Base-by-base conservation (phyloP, 2,329 filamentous ascomycete species). In the Venturia asperata region DNA sequence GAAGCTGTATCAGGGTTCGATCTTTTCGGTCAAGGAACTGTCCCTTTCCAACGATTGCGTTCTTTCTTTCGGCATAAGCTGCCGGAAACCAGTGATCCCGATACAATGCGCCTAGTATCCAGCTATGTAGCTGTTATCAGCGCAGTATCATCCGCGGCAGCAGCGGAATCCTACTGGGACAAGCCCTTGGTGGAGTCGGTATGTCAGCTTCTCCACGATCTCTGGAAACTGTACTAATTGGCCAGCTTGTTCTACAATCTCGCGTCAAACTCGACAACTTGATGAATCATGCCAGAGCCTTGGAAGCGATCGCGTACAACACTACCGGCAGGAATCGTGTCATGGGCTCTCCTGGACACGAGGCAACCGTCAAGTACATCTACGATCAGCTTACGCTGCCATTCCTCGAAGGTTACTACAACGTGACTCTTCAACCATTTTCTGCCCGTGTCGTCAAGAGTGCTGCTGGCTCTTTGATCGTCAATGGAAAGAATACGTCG, bases 281-380 rank as follows among this genome's bases (percentile, higher is more conserved):
- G 34, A 56, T 74, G 21, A 68, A 68, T 24, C 72, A 73, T 42
- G 68, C 73, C 5, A 67, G 74, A 56, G 67, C 70, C 24, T 71
- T 78, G 21, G 71, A 78, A 62, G 69, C 72, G 65, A 72, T 77
- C 42, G 77, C 77, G n/a, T 74, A 77, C 65, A 70, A 70, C 39
- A 74, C 74, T 27, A 69, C 72, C 6, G 71, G 71, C 15, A 69
- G 74, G 15, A 78, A 77, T 66, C 70, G 77, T 34, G 70, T 77
- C 11, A 75, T 76, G 67, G 74, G 76, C 24, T 71, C 72, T 5
- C 65, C 66, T 19, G 77, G 72, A 10, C 76, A 78, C 69, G 74
- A 77, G 45, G 74, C 73, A 24, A 78, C 77, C 0, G 70, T 78
- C 58, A 70, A 75, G 10, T 77, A 72, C 67, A 69, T 78, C 21